Base-by-base conservation (phyloP, 1,139 yeast genomes). In the Taphrina sp. region DNA sequence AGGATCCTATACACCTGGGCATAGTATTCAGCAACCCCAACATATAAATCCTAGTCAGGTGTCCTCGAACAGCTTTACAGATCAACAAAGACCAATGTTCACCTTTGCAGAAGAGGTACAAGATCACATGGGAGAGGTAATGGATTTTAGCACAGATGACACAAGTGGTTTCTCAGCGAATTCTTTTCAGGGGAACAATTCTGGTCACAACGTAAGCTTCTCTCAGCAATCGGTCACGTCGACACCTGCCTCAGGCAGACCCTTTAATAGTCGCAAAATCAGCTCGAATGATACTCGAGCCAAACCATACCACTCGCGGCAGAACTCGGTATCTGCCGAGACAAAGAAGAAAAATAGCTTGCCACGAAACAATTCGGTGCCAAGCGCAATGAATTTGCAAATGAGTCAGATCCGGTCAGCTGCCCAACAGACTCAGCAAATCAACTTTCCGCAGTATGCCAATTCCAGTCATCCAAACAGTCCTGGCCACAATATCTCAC, bases 41-140 rank as follows among this genome's bases (percentile, higher is more conserved):
- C 54, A 49, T 19, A 39, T 49, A 26, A 41, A 49, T 24, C 46
- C 54, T 10, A 33, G 38, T 23, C 54, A 49, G 17, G 37, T 49
- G 29, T 39, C 28, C 17, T 31, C 54, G 5, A 16, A 17, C 31
- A 49, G 43, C 17, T 26, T 37, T n/a, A 22, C 46, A 23, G 54
- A 49, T 12, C 41, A 38, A 29, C 38, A 39, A 14, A 22, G 54
- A 26, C 39, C 38, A 14, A 49, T 49, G 54, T 49, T 49, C 17
- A 22, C 54, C 4, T 49, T 49, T 26, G 35, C 45, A 31, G 54
- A 39, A 17, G 54, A 38, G 26, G 23, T 33, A 3, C 46, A 49
- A 24, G 46, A 49, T 23, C 54, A 49, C 23, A 49, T 49, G 54
- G 54, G 54, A 5, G 54, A 49, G 34, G 54, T 49, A 24, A 49